phyloP scores from a whole-genome alignment of 352 stramenopile genomes.

The Phytopythium helicoides region DNA sequence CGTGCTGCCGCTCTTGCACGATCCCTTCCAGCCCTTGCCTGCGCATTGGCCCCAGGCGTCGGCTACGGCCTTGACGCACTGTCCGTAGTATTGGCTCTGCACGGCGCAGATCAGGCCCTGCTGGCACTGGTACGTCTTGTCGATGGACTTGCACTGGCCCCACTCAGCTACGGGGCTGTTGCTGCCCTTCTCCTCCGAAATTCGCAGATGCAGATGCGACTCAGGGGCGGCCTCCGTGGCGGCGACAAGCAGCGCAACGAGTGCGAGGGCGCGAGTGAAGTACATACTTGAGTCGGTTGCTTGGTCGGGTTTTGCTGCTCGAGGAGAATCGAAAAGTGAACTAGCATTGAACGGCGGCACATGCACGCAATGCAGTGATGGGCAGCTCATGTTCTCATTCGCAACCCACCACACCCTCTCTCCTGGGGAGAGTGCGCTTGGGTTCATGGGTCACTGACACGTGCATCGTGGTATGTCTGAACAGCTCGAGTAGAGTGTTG shows the following conservation, averaged over 20 bases:
- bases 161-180: not conserved
- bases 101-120: constrained; percentile 13
- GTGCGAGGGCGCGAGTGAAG: not conserved
- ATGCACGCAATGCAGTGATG: too few relatives aligned
- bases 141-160: constrained; percentile 18
- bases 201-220: not conserved
- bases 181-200: not conserved
- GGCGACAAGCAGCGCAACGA: constrained; percentile 1
- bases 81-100: constrained; percentile 16
- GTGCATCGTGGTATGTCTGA: constrained; percentile 10
- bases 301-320: too few relatives aligned
- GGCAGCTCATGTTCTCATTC: too few relatives aligned
- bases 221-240: not conserved
- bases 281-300: not conserved
- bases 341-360: too few relatives aligned
- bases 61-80: constrained; percentile 16
- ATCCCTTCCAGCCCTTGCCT: constrained; percentile 16
- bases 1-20: constrained; percentile 14
- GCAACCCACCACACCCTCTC: not conserved
- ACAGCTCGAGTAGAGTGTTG: too few relatives aligned
- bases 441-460: not conserved
- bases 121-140: constrained; percentile 9
- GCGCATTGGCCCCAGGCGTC: constrained; percentile 11
- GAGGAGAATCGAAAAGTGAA: too few relatives aligned
- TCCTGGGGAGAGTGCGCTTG: too few relatives aligned